Base-by-base conservation (phyloP, 1,139 yeast genomes). In the Nakaseomyces bracarensis region DNA sequence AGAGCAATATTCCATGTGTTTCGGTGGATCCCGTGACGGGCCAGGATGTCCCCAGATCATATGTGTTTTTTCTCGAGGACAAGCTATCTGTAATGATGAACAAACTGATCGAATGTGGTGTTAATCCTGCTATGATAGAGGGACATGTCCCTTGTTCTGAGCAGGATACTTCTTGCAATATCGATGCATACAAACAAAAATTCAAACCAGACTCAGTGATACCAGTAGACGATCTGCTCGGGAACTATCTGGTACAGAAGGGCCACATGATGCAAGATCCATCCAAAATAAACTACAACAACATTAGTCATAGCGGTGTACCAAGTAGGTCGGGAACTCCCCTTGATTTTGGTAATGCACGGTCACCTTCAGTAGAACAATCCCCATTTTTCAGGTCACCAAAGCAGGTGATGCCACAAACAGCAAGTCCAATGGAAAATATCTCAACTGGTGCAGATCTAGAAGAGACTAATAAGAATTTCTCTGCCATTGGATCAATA, bases 11-110 rank as follows among this genome's bases (percentile, higher is more conserved):
- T 3, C 83, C 82, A 14, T 86, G 96, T 63, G 78, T 85, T 16
- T 87, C 94, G 0, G 63, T 84, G 10, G 96, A 87, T 58, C 86
- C 95, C 0, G 86, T 86, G 3, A 83, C 95, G 0, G 95, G 95
- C 0, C 67, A 95, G 44, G 87, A 82, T 49, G 76, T 86, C 1
- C 95, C 96, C 0, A 66, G 96, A 38, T 79, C 87, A 9, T 86
- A 87, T 55, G 76, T 85, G 5, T 72, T 77, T 13, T 82, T 80
- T 52, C 64, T 87, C 44, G 96, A 87, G 57, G 79, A 77, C 43
- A 67, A 78, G 33, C 68, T 86, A 2, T 69, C 71, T 11, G 63
- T 65, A 14, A 66, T 86, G 47, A 87, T 83, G 56, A 52, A 54
- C 3, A 65, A 69, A 44, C 58, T 85, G 36, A 60, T 63, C 41